phyloP scores from a whole-genome alignment of 2,329 filamentous ascomycete species.

The Cadophora sp. region DNA sequence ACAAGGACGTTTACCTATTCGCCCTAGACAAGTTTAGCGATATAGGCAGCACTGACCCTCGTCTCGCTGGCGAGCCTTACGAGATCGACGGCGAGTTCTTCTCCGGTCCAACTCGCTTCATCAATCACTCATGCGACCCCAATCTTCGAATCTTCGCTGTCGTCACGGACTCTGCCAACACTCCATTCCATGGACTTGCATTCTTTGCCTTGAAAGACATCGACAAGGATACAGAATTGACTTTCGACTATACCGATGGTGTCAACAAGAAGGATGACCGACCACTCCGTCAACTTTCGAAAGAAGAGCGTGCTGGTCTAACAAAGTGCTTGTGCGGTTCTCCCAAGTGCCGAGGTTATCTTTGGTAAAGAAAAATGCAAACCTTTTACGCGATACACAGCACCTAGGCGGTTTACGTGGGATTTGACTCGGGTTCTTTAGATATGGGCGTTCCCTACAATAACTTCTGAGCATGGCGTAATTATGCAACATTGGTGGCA shows the following conservation, averaged over 20 bases:
- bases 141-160: conserved; percentile 82
- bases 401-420: background rate
- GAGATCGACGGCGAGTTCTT: conserved; percentile 77
- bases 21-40: conserved; percentile 81
- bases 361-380: background rate
- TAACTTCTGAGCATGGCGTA: background rate
- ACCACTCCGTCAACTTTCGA: background rate
- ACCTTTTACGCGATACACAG: background rate
- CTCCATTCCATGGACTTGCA: conserved; percentile 76
- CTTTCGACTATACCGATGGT: conserved; percentile 80
- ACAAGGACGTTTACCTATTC: conserved; percentile 83
- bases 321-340: conserved; percentile 20
- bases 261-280: conserved; percentile 60
- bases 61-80: conserved; percentile 61
- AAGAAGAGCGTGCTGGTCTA: background rate
- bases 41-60: conserved; percentile 58
- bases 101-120: conserved; percentile 80
- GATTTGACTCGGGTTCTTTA: background rate
- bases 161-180: conserved; percentile 77
- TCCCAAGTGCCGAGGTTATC: conserved; percentile 15
- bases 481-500: background rate
- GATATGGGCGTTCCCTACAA: background rate
- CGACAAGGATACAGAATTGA: conserved; percentile 70
- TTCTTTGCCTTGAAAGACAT: conserved; percentile 77
- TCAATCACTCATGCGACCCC: conserved; percentile 83